Conservation (phyloP, 2,329 filamentous ascomycete genomes). For the Hymenoscyphus scutula region DNA sequence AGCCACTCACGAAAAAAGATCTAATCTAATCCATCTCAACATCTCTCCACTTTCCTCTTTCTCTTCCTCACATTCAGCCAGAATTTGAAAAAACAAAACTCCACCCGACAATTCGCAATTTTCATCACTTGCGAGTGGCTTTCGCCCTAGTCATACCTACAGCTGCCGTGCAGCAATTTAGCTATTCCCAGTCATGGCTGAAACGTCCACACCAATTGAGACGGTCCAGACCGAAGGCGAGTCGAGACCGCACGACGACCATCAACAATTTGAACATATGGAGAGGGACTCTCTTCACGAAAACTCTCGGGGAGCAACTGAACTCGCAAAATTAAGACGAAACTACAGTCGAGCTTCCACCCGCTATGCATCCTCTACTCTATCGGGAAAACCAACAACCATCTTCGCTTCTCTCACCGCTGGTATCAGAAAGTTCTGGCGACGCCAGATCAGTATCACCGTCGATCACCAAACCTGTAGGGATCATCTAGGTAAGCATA, state of each 20-base stretch:
- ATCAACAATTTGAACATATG: not conserved
- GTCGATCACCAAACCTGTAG: constrained; percentile 50
- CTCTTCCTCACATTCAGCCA: constrained; percentile 4
- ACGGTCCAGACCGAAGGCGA: not conserved
- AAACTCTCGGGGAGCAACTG: constrained; percentile 31
- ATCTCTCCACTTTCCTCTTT: constrained; percentile 7
- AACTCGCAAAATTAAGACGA: constrained; percentile 22
- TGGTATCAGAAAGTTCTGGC: constrained; percentile 44
- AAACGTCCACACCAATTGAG: not conserved
- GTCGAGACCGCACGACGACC: not conserved
- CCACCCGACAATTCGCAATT: not conserved
- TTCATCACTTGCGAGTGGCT: not conserved
- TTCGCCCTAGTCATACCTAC: not conserved
- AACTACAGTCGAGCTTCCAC: constrained; percentile 30
- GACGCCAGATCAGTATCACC: constrained; percentile 46
- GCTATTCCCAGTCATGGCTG: constrained; percentile 6
- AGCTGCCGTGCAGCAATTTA: not conserved
- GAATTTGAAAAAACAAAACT: not conserved
- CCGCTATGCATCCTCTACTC: constrained; percentile 13
- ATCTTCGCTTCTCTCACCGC: constrained; percentile 24
- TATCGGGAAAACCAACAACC: constrained; percentile 22
- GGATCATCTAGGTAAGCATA: constrained; percentile 54
- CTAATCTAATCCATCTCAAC: constrained; percentile 12
- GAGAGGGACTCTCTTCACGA: constrained; percentile 13
- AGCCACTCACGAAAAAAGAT: constrained; percentile 5